Base-by-base conservation (phyloP, 495 filamentous ascomycete genomes). In the Penicillium herquei region DNA sequence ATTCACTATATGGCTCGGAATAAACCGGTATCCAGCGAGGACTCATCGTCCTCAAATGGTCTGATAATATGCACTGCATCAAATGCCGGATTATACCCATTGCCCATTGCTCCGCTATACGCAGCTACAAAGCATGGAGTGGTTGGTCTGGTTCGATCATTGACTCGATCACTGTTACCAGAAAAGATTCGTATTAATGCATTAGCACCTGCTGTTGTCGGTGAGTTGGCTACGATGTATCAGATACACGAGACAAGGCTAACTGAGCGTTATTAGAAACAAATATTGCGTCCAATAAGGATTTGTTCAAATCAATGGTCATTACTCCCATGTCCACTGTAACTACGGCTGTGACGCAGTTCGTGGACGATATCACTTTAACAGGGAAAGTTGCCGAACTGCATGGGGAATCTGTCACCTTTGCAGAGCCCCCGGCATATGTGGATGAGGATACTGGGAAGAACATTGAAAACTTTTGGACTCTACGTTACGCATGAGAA, bases 21-120 rank as follows among this genome's bases (percentile, higher is more conserved):
- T 39, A 26, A 26, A 26, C 21, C 4, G 21, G 7, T 45, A 9
- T 35, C 52, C 12, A 26, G 1, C 6, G 21, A 51, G 6, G 21
- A 31, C 39, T 14, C n/a, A n/a, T n/a, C n/a, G n/a, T n/a, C 58
- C 14, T 53, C 56, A 10, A 71, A 74, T 17, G 81, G 81, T 0
- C 69, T 67, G 9, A 78, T 84, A 31, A 72, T 83, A 40, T 84
- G 81, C 68, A 83, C 81, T 3, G 75, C 80, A 0, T 82, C 79
- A 3, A 83, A 82, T 63, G 81, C 78, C 6, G 81, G 81, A 0
- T 43, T 83, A 7, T 83, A 84, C 47, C 72, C 80, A 0, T 81
- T 84, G 53, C 77, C 81, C 2, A 70, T 77, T n/a, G 77, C 79
- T 5, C 82, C 82, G 3, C 50, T 83, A 2, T 85, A 85, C 51